These are phyloP conservation scores for Lantana camara DNA, from an alignment of 257 asterid species.

Conservation along the genomic window DNA sequence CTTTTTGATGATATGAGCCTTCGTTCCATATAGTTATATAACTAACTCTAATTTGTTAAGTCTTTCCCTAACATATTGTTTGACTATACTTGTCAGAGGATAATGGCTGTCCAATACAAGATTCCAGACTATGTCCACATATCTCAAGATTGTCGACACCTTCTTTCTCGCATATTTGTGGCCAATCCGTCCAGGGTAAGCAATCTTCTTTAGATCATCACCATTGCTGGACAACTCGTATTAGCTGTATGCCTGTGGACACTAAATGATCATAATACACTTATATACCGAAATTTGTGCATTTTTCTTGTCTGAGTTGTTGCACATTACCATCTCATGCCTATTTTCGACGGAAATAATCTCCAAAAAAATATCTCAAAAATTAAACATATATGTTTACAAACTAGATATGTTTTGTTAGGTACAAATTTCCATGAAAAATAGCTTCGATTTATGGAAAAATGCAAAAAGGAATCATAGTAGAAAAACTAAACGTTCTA, in stretches of 20 bases:
- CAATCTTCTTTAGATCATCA: constrained; percentile 5
- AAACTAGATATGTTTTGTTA: too few species aligned
- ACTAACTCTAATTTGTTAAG: neutral
- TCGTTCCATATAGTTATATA: neutral
- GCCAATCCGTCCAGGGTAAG: constrained; percentile 66
- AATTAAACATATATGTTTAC: too few species aligned
- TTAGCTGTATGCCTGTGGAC: neutral
- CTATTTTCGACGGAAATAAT: too few species aligned
- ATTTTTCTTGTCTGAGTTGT: neutral
- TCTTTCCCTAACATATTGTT: constrained; percentile 4
- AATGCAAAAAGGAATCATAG: too few species aligned
- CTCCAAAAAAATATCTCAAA: too few species aligned
- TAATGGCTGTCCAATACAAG: constrained; percentile 80
- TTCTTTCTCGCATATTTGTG: constrained; percentile 78
- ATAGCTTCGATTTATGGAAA: too few species aligned
- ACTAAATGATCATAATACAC: neutral
- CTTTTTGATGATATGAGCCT: neutral
- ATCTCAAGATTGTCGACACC: constrained; percentile 85
- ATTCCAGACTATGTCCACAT: constrained; percentile 86
- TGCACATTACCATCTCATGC: too few species aligned
- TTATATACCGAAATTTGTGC: neutral
- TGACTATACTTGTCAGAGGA: constrained; percentile 57
- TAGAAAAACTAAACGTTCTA: too few species aligned
- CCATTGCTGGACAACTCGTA: neutral
- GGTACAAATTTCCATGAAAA: too few species aligned